Percentiles rank a stretch among this genome's conserved stretches.
Conservation (phyloP, 805 yeast species). For the Saccharomyces jurei region DNA sequence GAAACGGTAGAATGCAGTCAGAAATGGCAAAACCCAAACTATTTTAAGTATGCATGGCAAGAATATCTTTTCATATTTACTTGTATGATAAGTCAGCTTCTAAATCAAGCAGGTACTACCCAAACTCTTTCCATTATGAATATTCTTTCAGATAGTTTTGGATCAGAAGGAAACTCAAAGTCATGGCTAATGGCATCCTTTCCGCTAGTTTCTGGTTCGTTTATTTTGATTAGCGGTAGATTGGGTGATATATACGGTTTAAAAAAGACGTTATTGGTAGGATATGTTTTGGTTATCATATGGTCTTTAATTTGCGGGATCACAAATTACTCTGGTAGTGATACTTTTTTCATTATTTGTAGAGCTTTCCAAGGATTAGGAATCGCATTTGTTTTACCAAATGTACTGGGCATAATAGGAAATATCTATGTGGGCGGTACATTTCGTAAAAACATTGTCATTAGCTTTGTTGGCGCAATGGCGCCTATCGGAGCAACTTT, state of each 20-base stretch:
- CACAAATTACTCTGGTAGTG: constrained; percentile 41
- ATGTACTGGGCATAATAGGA: constrained; percentile 50
- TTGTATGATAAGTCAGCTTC: constrained; percentile 32
- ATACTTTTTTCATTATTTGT: constrained; percentile 42
- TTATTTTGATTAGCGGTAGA: constrained; percentile 59
- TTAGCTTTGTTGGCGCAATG: constrained; percentile 48
- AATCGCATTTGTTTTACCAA: constrained; percentile 49
- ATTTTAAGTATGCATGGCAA: constrained; percentile 12
- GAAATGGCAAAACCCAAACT: constrained; percentile 15
- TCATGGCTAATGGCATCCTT: constrained; percentile 68
- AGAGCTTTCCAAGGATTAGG: constrained; percentile 61
- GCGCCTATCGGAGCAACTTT: constrained; percentile 55
- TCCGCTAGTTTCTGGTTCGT: constrained; percentile 64
- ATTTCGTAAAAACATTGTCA: constrained; percentile 40
- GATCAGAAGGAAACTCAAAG: constrained; percentile 29
- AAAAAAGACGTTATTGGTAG: constrained; percentile 43
- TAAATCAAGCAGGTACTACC: constrained; percentile 36
- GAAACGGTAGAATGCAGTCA: not conserved
- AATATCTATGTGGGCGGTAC: constrained; percentile 38
- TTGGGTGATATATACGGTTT: constrained; percentile 68
- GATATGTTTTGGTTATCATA: constrained; percentile 46
- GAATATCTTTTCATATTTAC: constrained; percentile 25
- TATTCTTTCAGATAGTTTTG: constrained; percentile 28
- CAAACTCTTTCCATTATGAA: constrained; percentile 34
- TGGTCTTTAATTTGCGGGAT: constrained; percentile 60